phyloP scores from a whole-genome alignment of 2,329 filamentous ascomycete genomes.

The Pestalotiopsis sp. region DNA sequence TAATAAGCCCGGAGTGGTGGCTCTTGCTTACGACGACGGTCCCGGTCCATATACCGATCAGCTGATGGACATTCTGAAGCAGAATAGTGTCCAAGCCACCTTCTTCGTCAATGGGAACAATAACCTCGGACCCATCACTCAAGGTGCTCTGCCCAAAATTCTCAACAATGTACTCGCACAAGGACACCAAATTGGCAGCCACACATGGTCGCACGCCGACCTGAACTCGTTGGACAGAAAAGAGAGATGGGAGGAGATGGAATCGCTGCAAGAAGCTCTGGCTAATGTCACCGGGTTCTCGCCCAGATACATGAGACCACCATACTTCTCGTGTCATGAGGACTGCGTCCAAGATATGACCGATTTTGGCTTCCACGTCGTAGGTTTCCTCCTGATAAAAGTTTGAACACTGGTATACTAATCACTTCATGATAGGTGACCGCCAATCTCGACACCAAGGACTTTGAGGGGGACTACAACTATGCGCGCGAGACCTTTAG shows the following conservation, averaged over 20 bases:
- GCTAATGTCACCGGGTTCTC: constrained; percentile 44
- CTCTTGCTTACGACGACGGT: constrained; percentile 29
- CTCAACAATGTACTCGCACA: constrained; percentile 27
- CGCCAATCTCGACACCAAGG: constrained; percentile 14
- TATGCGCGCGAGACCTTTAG: constrained; percentile 6
- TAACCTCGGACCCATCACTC: constrained; percentile 5
- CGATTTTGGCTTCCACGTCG: constrained; percentile 11
- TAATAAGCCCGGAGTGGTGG: constrained; percentile 18
- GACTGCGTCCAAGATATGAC: constrained; percentile 9
- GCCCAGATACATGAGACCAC: constrained; percentile 40
- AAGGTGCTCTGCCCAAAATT: neutral
- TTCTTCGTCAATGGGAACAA: constrained; percentile 41
- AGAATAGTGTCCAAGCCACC: constrained; percentile 19
- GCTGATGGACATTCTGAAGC: constrained; percentile 19
- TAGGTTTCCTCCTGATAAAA: neutral
- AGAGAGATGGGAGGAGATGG: constrained; percentile 40
- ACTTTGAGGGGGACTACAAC: constrained; percentile 22
- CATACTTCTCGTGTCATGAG: constrained; percentile 10
- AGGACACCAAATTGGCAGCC: constrained; percentile 51
- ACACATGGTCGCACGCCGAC: constrained; percentile 49
- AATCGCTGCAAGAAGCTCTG: constrained; percentile 47
- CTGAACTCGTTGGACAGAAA: constrained; percentile 34
- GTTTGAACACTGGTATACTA: neutral
- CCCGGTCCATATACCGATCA: constrained; percentile 22
- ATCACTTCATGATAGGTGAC: constrained; percentile 1